phyloP scores from a whole-genome alignment of 192 early-diverging fungal genomes.

The Podila horticola region DNA sequence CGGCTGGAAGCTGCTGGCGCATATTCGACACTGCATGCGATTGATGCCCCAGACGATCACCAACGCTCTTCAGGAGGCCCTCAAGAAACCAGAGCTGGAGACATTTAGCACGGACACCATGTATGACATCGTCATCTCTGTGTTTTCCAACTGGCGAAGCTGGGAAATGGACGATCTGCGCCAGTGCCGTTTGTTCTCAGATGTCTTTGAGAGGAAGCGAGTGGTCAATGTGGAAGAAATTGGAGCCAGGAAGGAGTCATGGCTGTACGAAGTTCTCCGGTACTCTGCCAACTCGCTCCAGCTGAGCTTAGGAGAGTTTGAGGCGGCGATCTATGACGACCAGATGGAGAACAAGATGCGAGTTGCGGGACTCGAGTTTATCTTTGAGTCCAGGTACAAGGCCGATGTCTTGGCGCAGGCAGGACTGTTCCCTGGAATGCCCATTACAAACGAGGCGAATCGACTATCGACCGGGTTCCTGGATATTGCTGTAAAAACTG shows the following conservation, averaged over 20 bases:
- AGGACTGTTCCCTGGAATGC: constrained; percentile 14
- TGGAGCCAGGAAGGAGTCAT: constrained; percentile 26
- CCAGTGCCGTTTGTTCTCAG: constrained; percentile 55
- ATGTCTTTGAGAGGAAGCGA: constrained; percentile 57
- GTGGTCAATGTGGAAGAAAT: background rate
- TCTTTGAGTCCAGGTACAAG: constrained; percentile 57
- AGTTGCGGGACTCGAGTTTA: constrained; percentile 40
- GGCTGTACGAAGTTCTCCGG: constrained; percentile 32
- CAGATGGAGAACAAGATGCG: constrained; percentile 59
- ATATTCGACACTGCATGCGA: constrained; percentile 69
- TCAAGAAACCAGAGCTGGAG: constrained; percentile 56
- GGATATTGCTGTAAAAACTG: constrained; percentile 52
- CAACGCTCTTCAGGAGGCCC: constrained; percentile 50
- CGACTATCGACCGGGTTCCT: constrained; percentile 49
- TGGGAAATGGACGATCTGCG: constrained; percentile 71
- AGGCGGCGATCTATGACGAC: constrained; percentile 61
- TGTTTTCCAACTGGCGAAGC: constrained; percentile 66
- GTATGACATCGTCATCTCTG: constrained; percentile 54
- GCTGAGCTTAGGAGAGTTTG: constrained; percentile 50
- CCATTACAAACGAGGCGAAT: constrained; percentile 15
- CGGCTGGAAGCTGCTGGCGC: constrained; percentile 80
- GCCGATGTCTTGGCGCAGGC: constrained; percentile 20
- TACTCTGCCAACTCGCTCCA: constrained; percentile 50
- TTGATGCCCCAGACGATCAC: constrained; percentile 47
- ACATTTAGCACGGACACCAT: constrained; percentile 52